Evolutionary conservation across 495 filamentous ascomycete species (phyloP).

Genomic region (Hyphodiscus hymeniophilus): DNA sequence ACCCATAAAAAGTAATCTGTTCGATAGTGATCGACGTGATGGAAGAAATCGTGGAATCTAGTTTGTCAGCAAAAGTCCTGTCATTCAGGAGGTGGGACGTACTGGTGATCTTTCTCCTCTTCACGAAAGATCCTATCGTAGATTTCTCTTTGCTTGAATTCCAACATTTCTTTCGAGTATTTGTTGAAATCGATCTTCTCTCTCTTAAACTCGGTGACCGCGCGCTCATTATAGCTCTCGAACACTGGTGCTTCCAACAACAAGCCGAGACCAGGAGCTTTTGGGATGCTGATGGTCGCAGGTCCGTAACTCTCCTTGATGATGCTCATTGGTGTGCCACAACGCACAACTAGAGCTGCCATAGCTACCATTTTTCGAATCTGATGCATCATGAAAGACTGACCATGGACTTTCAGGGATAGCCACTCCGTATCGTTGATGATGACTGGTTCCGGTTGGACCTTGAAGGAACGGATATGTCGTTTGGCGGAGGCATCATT

Average conservation of each 20-base stretch:
- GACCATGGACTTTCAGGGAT: slow-evolving; percentile 88
- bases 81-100: slow-evolving; percentile 28
- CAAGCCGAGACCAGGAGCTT: slow-evolving; percentile 82
- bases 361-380: slow-evolving; percentile 98
- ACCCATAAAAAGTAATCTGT: slow-evolving; percentile 70
- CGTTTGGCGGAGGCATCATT: slow-evolving; percentile 76
- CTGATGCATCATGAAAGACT: slow-evolving; percentile 99
- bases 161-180: slow-evolving; percentile 66
- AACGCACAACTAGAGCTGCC: slow-evolving; percentile 74
- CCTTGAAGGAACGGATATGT: slow-evolving; percentile 81
- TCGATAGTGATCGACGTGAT: slow-evolving; percentile 72
- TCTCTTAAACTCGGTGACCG: slow-evolving; percentile 42
- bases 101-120: slow-evolving; percentile 73
- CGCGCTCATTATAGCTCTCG: slow-evolving; percentile 64
- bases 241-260: slow-evolving; percentile 89
- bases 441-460: slow-evolving; percentile 61
- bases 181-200: slow-evolving; percentile 69
- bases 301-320: slow-evolving; percentile 62
- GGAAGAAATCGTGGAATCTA: slow-evolving; percentile 75
- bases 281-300: slow-evolving; percentile 74
- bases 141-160: slow-evolving; percentile 90
- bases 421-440: slow-evolving; percentile 93
- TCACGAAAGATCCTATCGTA: slow-evolving; percentile 86
- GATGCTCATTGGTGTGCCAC: slow-evolving; percentile 56
- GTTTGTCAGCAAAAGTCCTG: slow-evolving; percentile 1